These are phyloP conservation scores for Pouteria glomerata DNA, from an alignment of 148 eudicot species.

Conservation along the genomic window DNA sequence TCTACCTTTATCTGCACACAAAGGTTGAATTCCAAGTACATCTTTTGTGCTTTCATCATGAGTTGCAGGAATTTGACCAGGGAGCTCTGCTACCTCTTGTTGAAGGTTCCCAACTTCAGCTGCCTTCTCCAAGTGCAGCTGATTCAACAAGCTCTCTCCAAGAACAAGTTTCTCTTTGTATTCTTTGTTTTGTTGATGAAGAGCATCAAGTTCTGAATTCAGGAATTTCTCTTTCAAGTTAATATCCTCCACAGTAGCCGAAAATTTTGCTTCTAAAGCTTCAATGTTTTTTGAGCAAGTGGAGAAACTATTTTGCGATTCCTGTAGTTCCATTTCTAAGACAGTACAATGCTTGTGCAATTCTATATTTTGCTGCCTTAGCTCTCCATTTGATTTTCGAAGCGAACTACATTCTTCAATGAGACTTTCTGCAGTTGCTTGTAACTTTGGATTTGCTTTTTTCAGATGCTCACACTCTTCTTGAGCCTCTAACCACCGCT, in stretches of 20 bases:
- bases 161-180: constrained; percentile 39
- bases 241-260: constrained; percentile 38
- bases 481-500: constrained; percentile 55
- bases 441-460: constrained; percentile 48
- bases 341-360: constrained; percentile 27
- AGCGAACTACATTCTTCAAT: constrained; percentile 54
- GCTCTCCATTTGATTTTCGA: constrained; percentile 50
- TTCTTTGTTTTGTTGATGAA: constrained; percentile 26
- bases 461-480: constrained; percentile 54
- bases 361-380: constrained; percentile 45
- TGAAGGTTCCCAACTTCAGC: constrained; percentile 51
- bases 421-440: constrained; percentile 51
- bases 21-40: constrained; percentile 27
- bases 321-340: constrained; percentile 45
- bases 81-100: constrained; percentile 38
- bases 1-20: constrained; percentile 42
- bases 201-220: constrained; percentile 43
- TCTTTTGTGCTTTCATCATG: constrained; percentile 31
- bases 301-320: constrained; percentile 27
- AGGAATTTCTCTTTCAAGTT: constrained; percentile 41
- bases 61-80: constrained; percentile 36
- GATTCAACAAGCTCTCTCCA: constrained; percentile 29
- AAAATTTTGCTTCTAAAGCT: constrained; percentile 38
- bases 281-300: constrained; percentile 37
- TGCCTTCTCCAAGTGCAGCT: constrained; percentile 34